phyloP scores from a whole-genome alignment of 345 rosid genomes.

The Viola odorata region DNA sequence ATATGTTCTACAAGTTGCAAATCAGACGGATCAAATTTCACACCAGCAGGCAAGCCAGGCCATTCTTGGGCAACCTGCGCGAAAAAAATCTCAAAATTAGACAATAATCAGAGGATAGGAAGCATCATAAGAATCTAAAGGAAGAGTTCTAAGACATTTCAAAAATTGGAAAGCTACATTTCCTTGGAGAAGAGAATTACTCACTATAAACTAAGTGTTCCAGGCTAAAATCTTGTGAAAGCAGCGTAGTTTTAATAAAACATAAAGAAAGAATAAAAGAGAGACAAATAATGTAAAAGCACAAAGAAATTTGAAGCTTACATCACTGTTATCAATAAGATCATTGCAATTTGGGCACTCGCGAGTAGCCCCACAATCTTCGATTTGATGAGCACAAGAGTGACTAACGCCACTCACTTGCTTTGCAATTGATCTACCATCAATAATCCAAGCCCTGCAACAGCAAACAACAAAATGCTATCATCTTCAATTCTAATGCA shows the following conservation, averaged over 20 bases:
- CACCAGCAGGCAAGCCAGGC: slow-evolving; percentile 92
- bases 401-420: slow-evolving; percentile 58
- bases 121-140: too few relatives aligned
- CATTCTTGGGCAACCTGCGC: slow-evolving; percentile 59
- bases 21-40: slow-evolving; percentile 94
- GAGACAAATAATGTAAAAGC: too few relatives aligned
- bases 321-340: slow-evolving; percentile 74
- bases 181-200: too few relatives aligned
- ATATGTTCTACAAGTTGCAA: slow-evolving; percentile 59
- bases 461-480: slow-evolving; percentile 1
- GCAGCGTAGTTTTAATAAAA: too few relatives aligned
- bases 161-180: too few relatives aligned
- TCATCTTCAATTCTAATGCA: too few relatives aligned
- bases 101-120: neutral
- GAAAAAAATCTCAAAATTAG: slow-evolving; percentile 3
- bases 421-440: slow-evolving; percentile 58
- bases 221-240: too few relatives aligned
- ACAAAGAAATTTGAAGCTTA: slow-evolving; percentile 27
- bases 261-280: too few relatives aligned
- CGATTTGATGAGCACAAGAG: slow-evolving; percentile 44
- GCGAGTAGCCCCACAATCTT: slow-evolving; percentile 58
- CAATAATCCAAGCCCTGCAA: slow-evolving; percentile 81
- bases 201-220: too few relatives aligned
- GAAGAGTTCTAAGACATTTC: too few relatives aligned
- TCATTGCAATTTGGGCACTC: slow-evolving; percentile 74